A percentile compares a stretch with the other conserved stretches of the same genome.
These are phyloP conservation scores for Trebouxiophyceae sp. DNA, from an alignment of 163 green algal genomes.

Conservation along the genomic window DNA sequence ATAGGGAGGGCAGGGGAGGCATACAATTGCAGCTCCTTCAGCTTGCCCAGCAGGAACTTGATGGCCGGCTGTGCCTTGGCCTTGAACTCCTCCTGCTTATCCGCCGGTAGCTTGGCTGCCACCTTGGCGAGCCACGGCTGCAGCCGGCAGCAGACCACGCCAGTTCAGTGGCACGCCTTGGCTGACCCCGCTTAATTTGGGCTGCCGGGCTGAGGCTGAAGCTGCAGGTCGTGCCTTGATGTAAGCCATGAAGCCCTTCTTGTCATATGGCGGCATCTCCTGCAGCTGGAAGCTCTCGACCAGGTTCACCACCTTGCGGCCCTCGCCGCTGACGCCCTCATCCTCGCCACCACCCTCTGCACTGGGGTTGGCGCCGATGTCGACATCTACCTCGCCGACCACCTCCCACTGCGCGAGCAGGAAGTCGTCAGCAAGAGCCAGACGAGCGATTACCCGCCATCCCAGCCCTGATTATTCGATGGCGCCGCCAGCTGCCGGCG, in stretches of 20 bases:
- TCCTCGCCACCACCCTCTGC: conserved; percentile 52
- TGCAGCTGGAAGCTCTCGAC: conserved; percentile 50
- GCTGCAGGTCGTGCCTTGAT: conserved; percentile 33
- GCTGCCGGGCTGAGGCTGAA: no score
- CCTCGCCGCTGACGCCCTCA: conserved; percentile 17
- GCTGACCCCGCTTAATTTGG: no score
- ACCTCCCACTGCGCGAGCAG: conserved; percentile 32
- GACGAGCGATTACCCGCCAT: no score
- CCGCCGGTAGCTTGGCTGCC: conserved; percentile 34
- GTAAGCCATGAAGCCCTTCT: conserved; percentile 56
- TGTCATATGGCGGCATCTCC: conserved; percentile 48
- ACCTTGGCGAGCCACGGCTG: conserved; percentile 41
- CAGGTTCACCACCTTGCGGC: conserved; percentile 48
- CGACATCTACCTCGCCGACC: conserved; percentile 40
- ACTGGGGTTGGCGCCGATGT: conserved; percentile 56
- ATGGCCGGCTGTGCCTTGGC: conserved; percentile 37
- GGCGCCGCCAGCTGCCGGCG: no score
- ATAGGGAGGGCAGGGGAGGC: conserved; percentile 1
- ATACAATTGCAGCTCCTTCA: conserved; percentile 61
- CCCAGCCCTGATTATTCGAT: no score
- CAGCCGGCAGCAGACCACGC: no score
- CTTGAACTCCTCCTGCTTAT: conserved; percentile 51
- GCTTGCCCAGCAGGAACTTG: conserved; percentile 49
- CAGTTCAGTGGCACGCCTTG: no score
- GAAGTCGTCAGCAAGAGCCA: neutral